Base-by-base conservation (phyloP, 2,329 filamentous ascomycete species). In the Neoscytalidium dimidiatum region DNA sequence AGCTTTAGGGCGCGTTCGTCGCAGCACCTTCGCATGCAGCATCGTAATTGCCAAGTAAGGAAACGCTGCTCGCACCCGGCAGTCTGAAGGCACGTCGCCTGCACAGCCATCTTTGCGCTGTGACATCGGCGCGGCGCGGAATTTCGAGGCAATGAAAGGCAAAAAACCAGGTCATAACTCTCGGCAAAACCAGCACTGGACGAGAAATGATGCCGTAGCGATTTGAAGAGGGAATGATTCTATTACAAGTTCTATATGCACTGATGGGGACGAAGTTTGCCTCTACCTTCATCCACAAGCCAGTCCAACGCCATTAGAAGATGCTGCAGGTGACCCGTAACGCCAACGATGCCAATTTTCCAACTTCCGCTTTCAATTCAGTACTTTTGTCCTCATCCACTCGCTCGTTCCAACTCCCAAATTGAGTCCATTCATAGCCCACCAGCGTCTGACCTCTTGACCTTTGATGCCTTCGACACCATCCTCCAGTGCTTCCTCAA, bases 401-500 rank as follows among this genome's bases (percentile, higher is more conserved):
- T 96, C 92, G 69, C 91, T 92, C 44, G 92, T 94, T 3, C 90
- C 89, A 44, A 95, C 83, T 1, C 92, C 91, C 61, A 96, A 77
- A 72, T 95, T 94, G 67, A 96, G 79, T 0, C 92, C 92, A 70
- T 95, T 94, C 68, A 84, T 81, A 26, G 91, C 90, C 94, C 94
- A 98, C 94, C 94, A 98, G 68, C 85, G 83, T 64, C 92, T 83
- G 19, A 96, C 92, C 41, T 85, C 85, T 68, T 88, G 87, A 67
- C 92, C 90, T 63, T 90, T 88, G 4, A 82, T 78, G 1, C 83
- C 86, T 41, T 87, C 86, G 3, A 94, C 86, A 23, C 92, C 92
- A 74, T 97, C 94, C 75, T 97, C 94, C 43, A 97, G 83, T 0
- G 94, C 94, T 78, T 97, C 94, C 75, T 97, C 94, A 67, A 98